Conservation (phyloP, 148 eudicot species). For the Fagopyrum tataricum region DNA sequence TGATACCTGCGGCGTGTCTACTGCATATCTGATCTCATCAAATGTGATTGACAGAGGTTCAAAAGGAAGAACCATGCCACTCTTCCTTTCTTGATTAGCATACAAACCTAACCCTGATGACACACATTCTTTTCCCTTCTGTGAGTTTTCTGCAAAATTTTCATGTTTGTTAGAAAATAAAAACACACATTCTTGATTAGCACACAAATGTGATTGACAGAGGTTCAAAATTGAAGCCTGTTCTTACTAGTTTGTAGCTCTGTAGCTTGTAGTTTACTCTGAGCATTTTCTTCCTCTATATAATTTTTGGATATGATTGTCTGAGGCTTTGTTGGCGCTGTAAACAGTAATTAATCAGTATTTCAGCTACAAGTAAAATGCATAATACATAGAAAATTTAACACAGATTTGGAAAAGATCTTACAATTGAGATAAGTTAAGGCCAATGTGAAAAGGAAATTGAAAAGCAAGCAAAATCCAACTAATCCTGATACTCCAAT, state of each 20-base stretch:
- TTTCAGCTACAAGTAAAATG: background rate
- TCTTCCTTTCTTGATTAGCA: background rate
- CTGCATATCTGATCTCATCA: constrained; percentile 12
- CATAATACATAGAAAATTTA: constrained; percentile 6
- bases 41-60: constrained; percentile 8
- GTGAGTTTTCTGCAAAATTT: background rate
- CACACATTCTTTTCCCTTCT: background rate
- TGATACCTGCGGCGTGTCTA: constrained; percentile 16
- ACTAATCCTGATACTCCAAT: constrained; percentile 32
- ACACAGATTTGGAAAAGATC: constrained; percentile 5
- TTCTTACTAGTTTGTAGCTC: background rate
- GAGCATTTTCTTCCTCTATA: background rate
- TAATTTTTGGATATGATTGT: background rate
- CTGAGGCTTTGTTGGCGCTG: background rate
- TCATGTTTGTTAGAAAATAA: background rate
- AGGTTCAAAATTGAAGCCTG: background rate
- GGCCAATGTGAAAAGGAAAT: constrained; percentile 25
- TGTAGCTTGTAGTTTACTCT: background rate
- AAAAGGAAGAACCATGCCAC: constrained; percentile 13
- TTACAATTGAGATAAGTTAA: constrained; percentile 51
- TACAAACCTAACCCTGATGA: too few species aligned
- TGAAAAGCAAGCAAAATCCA: constrained; percentile 42
- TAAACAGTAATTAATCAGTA: background rate
- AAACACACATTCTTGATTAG: too few species aligned
- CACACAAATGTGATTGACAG: too few species aligned